These are phyloP conservation scores for Coemansia sp. DNA, from an alignment of 192 early-diverging fungal genomes.

Conservation along the genomic window DNA sequence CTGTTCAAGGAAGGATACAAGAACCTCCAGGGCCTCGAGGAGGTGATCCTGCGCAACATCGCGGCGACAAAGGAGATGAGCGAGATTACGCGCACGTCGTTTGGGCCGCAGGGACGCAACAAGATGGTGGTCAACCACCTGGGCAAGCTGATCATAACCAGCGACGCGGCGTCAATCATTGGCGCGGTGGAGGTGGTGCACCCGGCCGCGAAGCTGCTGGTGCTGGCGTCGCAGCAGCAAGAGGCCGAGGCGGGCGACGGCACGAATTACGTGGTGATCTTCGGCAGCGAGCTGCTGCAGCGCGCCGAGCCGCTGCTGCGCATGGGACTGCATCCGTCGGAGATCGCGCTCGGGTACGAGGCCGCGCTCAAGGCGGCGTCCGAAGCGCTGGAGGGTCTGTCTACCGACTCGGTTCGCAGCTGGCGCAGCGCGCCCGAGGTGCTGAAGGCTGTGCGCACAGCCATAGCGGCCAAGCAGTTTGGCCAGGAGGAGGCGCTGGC, in stretches of 20 bases:
- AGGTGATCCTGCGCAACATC: constrained; percentile 93
- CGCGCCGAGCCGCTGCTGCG: constrained; percentile 87
- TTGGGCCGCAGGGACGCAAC: constrained; percentile 95
- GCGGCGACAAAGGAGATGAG: constrained; percentile 89
- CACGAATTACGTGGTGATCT: constrained; percentile 93
- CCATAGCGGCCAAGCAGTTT: constrained; percentile 90
- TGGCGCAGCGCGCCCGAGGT: constrained; percentile 56
- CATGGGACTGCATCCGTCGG: constrained; percentile 92
- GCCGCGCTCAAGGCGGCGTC: constrained; percentile 79
- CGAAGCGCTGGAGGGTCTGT: constrained; percentile 71
- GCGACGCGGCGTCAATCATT: constrained; percentile 98
- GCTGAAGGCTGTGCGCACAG: constrained; percentile 68
- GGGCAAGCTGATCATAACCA: constrained; percentile 97
- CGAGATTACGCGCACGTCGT: constrained; percentile 89
- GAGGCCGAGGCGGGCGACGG: constrained; percentile 95
- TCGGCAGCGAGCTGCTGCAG: constrained; percentile 91
- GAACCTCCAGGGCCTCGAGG: constrained; percentile 93
- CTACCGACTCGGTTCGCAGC: constrained; percentile 59
- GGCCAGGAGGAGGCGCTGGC: constrained; percentile 89
- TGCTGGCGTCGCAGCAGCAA: constrained; percentile 95
- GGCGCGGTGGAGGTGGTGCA: constrained; percentile 96
- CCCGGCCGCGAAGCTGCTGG: constrained; percentile 92
- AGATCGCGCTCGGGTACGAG: constrained; percentile 93
- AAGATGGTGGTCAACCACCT: constrained; percentile 99
- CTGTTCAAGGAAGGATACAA: constrained; percentile 96